A percentile compares a stretch with the other conserved stretches of the same genome.
Evolutionary conservation across 176 grass and related monocot species (phyloP).

Genomic region (Aegilops sharonensis): DNA sequence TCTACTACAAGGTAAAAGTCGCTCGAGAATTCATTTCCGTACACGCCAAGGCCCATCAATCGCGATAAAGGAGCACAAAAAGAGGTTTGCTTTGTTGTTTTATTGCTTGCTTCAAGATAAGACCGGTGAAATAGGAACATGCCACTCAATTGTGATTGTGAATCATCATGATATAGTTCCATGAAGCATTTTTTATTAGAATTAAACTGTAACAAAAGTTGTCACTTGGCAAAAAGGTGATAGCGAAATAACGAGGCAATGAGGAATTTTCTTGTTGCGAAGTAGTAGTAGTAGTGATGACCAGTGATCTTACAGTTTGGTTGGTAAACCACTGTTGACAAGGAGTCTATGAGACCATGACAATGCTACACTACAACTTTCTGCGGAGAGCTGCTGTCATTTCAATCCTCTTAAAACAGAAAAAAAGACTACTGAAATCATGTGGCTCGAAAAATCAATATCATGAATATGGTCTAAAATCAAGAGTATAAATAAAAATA

Average conservation of each 20-base stretch:
- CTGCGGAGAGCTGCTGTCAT: neutral
- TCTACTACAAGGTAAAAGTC: conserved; percentile 1
- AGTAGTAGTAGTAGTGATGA: neutral
- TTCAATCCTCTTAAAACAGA: neutral
- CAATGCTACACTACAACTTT: neutral
- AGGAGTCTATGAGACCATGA: neutral
- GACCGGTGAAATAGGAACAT: neutral
- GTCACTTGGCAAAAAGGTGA: neutral
- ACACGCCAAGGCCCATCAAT: neutral
- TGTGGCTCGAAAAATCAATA: too few species aligned
- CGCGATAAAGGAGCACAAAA: neutral
- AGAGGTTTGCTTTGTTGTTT: neutral
- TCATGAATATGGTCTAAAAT: neutral
- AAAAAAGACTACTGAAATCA: neutral
- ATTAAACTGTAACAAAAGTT: neutral
- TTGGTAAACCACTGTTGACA: conserved; percentile 3
- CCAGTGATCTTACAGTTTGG: conserved; percentile 8
- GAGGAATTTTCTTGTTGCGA: conserved; percentile 26
- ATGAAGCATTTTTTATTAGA: neutral
- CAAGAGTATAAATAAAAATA: neutral
- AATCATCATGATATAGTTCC: neutral
- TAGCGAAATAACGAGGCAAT: neutral
- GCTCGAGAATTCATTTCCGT: neutral
- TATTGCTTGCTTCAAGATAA: conserved; percentile 16
- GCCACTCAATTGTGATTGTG: neutral